These are phyloP conservation scores for Barnettozyma botsteinii DNA, from an alignment of 805 yeast genomes.

Conservation along the genomic window DNA sequence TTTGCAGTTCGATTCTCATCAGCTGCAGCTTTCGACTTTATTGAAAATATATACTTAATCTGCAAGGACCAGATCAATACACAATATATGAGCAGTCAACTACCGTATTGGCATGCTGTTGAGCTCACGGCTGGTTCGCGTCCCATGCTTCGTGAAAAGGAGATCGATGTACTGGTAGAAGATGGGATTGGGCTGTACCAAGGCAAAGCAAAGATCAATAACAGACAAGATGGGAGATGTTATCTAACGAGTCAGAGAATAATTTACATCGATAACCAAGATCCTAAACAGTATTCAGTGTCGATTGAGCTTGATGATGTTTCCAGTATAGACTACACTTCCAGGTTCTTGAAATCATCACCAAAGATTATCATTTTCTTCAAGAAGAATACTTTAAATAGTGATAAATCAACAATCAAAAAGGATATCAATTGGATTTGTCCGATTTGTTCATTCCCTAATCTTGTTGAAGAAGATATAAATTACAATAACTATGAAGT, in stretches of 20 bases:
- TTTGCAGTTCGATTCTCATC: no score
- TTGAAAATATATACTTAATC: no score
- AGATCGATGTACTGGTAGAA: constrained; percentile 47
- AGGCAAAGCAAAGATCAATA: constrained; percentile 57
- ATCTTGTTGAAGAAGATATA: constrained; percentile 34
- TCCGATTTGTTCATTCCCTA: constrained; percentile 78
- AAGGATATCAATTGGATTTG: constrained; percentile 58
- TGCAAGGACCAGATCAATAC: no score
- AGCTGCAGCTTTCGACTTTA: no score
- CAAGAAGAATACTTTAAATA: constrained; percentile 14
- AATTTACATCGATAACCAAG: constrained; percentile 58
- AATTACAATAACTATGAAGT: constrained; percentile 22
- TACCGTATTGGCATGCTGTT: constrained; percentile 30
- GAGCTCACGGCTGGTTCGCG: constrained; percentile 34
- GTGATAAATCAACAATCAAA: not conserved
- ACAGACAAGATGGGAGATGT: constrained; percentile 68
- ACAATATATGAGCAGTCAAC: constrained; percentile 7
- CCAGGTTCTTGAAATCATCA: constrained; percentile 67
- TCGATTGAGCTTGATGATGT: constrained; percentile 41
- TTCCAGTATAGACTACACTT: constrained; percentile 32
- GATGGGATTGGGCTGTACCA: constrained; percentile 70
- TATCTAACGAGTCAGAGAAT: constrained; percentile 72
- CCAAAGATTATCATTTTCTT: constrained; percentile 60
- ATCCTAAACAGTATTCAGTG: constrained; percentile 39
- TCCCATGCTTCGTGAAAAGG: constrained; percentile 37